Conservation (phyloP, 2,329 filamentous ascomycete species). For the Magnaporthales sp. region DNA sequence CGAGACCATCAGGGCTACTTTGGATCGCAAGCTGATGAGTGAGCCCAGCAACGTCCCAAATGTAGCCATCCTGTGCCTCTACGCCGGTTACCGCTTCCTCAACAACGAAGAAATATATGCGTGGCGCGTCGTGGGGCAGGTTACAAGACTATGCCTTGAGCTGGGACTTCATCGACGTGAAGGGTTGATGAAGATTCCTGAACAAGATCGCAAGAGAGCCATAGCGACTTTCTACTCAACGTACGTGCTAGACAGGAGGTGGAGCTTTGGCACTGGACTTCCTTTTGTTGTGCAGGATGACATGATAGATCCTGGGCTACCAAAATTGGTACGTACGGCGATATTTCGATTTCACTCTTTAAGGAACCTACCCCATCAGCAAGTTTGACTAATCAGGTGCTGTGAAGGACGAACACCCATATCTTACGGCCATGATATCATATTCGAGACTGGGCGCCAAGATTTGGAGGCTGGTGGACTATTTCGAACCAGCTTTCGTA, state of each 20-base stretch:
- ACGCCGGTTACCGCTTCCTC: slow-evolving; percentile 68
- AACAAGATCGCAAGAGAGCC: neutral
- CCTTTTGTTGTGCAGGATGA: slow-evolving; percentile 11
- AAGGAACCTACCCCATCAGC: slow-evolving; percentile 33
- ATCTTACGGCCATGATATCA: slow-evolving; percentile 74
- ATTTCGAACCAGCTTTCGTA: slow-evolving; percentile 51
- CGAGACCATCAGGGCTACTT: slow-evolving; percentile 62
- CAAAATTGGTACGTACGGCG: slow-evolving; percentile 59
- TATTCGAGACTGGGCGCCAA: slow-evolving; percentile 79
- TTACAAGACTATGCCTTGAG: slow-evolving; percentile 32
- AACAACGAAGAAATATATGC: slow-evolving; percentile 77
- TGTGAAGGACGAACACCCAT: slow-evolving; percentile 57
- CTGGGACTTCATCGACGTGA: slow-evolving; percentile 25
- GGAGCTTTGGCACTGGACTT: slow-evolving; percentile 8
- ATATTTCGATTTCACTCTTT: no score
- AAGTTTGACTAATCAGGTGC: slow-evolving; percentile 85
- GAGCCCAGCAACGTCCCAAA: slow-evolving; percentile 38
- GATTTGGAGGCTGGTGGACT: slow-evolving; percentile 75
- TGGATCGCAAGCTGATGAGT: slow-evolving; percentile 57
- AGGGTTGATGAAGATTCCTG: neutral
- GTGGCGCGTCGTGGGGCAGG: slow-evolving; percentile 80
- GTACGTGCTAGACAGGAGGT: slow-evolving; percentile 11
- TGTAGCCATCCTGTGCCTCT: slow-evolving; percentile 41
- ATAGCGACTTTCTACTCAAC: slow-evolving; percentile 8
- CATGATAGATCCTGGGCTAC: slow-evolving; percentile 9